A percentile compares a stretch with the other conserved stretches of the same genome.
phyloP scores from a whole-genome alignment of 176 grass and related monocot species.

The Hordeum vulgare region DNA sequence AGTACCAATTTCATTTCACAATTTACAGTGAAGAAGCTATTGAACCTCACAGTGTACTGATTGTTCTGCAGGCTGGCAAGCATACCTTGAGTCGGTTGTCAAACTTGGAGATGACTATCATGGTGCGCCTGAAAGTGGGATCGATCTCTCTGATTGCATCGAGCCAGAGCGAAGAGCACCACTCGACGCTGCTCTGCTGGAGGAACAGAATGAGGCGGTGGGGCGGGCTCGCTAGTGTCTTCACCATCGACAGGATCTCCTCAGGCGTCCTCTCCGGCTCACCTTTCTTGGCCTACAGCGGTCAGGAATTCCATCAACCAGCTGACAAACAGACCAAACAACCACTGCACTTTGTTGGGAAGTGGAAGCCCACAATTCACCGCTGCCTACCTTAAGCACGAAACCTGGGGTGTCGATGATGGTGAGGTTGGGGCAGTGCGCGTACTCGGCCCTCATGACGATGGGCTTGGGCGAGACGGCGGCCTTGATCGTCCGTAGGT shows the following conservation, averaged over 20 bases:
- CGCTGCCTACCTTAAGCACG: conserved; percentile 66
- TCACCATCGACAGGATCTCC: conserved; percentile 94
- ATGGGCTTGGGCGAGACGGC: conserved; percentile 92
- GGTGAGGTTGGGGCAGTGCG: conserved; percentile 96
- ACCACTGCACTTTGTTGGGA: not conserved
- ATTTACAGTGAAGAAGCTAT: not conserved
- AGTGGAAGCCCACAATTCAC: not conserved
- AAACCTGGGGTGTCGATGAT: conserved; percentile 99
- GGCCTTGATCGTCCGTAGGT: conserved; percentile 65
- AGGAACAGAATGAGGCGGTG: conserved; percentile 95
- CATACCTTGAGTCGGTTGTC: conserved; percentile 96
- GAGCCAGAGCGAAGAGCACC: conserved; percentile 95
- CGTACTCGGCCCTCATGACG: conserved; percentile 97
- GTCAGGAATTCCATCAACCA: conserved; percentile 11
- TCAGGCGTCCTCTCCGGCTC: conserved; percentile 82
- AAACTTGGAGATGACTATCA: conserved; percentile 92
- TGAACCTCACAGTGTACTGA: not conserved
- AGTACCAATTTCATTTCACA: conserved; percentile 15
- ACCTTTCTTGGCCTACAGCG: conserved; percentile 82
- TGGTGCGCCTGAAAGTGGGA: conserved; percentile 81
- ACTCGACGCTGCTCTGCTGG: conserved; percentile 97
- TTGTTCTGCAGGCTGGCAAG: not conserved
- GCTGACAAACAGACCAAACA: not conserved
- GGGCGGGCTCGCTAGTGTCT: conserved; percentile 73
- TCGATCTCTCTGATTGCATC: conserved; percentile 90